phyloP scores from a whole-genome alignment of 306 rosid species.

The Prunus mongolica region DNA sequence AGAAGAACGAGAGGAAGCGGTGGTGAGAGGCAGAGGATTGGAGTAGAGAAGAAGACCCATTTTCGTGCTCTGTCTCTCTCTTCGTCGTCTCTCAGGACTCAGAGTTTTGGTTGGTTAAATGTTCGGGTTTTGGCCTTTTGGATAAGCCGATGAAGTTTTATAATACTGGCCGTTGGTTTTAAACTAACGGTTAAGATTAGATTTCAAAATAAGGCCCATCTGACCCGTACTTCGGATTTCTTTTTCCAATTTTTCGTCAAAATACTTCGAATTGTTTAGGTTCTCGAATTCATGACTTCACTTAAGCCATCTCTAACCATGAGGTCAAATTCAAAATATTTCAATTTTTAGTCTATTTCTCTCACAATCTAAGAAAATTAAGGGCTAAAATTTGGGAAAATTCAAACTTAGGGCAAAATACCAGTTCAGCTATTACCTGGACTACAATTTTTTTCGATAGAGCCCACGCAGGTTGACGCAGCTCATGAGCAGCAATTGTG shows the following conservation, averaged over 20 bases:
- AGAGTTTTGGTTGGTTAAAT: constrained; percentile 11
- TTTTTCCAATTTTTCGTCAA: too few relatives aligned
- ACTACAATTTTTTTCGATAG: too few relatives aligned
- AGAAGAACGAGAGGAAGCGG: constrained; percentile 28
- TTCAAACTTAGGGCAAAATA: too few relatives aligned
- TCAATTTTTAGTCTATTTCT: too few relatives aligned
- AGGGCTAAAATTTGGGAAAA: too few relatives aligned
- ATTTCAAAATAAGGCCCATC: background rate
- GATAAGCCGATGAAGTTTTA: constrained; percentile 11
- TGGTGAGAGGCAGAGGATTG: constrained; percentile 42
- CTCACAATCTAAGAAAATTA: too few relatives aligned
- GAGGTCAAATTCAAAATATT: too few relatives aligned
- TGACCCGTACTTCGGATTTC: background rate
- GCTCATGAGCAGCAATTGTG: too few relatives aligned
- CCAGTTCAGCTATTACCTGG: too few relatives aligned
- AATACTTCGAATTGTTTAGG: background rate
- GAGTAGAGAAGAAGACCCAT: constrained; percentile 59
- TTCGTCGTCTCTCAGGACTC: background rate
- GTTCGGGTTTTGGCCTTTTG: background rate
- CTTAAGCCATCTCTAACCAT: too few relatives aligned
- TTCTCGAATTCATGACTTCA: too few relatives aligned
- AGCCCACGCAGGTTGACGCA: too few relatives aligned
- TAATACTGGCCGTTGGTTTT: background rate
- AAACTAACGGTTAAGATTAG: background rate
- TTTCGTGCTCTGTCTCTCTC: background rate